Percentiles rank a stretch among this genome's conserved stretches.
Conservation (phyloP, 1,139 yeast species). For the Geotrichum restrictum region DNA sequence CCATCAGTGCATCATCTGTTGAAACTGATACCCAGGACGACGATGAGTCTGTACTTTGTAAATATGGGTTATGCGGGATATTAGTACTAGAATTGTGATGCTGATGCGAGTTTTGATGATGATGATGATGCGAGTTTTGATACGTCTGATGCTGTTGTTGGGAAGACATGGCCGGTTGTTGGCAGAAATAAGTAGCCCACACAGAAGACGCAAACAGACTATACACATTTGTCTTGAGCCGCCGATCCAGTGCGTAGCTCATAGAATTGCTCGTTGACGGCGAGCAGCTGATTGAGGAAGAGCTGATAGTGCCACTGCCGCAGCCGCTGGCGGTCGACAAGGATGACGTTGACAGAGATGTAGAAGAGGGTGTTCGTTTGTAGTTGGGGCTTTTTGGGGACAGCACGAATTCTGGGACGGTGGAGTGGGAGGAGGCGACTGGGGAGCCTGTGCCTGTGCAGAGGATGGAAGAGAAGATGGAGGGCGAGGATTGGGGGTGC, state of each 20-base stretch:
- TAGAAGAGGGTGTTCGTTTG: background rate
- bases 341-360: background rate
- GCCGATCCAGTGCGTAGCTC: background rate
- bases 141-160: no score
- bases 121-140: no score
- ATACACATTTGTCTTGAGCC: constrained; percentile 1
- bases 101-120: no score
- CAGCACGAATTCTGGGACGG: background rate
- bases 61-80: no score
- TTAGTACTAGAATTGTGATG: no score
- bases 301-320: background rate
- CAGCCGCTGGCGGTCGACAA: background rate
- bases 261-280: background rate
- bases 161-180: no score
- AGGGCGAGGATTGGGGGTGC: background rate
- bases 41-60: background rate
- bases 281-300: background rate
- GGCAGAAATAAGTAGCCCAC: background rate
- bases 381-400: background rate
- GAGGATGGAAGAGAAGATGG: constrained; percentile 2
- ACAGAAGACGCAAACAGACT: background rate
- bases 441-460: constrained; percentile 1
- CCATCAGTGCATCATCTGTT: constrained; percentile 1
- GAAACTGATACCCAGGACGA: background rate
- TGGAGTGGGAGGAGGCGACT: constrained; percentile 1